Evolutionary conservation across 1,139 yeast species (phyloP).

Genomic region (Yamadazyma mexicana): DNA sequence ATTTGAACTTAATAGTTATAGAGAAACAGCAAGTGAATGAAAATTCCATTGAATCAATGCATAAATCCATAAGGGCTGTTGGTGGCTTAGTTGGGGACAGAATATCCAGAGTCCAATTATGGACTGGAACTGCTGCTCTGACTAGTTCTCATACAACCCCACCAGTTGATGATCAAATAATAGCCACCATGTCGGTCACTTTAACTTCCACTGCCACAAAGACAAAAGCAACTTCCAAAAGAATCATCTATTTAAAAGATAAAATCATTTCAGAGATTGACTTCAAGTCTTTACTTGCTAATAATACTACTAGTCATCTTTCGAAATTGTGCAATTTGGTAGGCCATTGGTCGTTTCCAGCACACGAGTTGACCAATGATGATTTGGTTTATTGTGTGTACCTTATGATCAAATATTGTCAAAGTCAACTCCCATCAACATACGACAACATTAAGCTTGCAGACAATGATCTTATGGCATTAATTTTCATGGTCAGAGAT

Average conservation of each 20-base stretch:
- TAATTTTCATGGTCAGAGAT: conserved; percentile 66
- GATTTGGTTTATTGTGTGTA: conserved; percentile 66
- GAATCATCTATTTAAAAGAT: conserved; percentile 25
- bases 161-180: conserved; percentile 20
- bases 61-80: conserved; percentile 25
- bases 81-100: conserved; percentile 33
- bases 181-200: conserved; percentile 36
- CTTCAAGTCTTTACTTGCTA: conserved; percentile 31
- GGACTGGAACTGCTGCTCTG: conserved; percentile 52
- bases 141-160: conserved; percentile 4
- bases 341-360: conserved; percentile 62
- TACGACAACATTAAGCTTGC: conserved; percentile 24
- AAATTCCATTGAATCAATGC: conserved; percentile 13
- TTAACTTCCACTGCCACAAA: conserved; percentile 27
- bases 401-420: conserved; percentile 52
- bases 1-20: conserved; percentile 39
- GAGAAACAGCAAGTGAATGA: conserved; percentile 19
- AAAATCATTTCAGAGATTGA: conserved; percentile 39
- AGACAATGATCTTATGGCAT: conserved; percentile 48
- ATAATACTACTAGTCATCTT: conserved; percentile 26
- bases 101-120: conserved; percentile 50
- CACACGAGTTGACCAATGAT: conserved; percentile 66
- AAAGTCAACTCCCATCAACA: conserved; percentile 28
- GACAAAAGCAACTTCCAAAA: conserved; percentile 21
- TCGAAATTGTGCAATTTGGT: conserved; percentile 35